Evolutionary conservation across 2,329 filamentous ascomycete genomes (phyloP), one percentile per base, ranked within the genome.

Genomic region (Fusarium sp.): DNA sequence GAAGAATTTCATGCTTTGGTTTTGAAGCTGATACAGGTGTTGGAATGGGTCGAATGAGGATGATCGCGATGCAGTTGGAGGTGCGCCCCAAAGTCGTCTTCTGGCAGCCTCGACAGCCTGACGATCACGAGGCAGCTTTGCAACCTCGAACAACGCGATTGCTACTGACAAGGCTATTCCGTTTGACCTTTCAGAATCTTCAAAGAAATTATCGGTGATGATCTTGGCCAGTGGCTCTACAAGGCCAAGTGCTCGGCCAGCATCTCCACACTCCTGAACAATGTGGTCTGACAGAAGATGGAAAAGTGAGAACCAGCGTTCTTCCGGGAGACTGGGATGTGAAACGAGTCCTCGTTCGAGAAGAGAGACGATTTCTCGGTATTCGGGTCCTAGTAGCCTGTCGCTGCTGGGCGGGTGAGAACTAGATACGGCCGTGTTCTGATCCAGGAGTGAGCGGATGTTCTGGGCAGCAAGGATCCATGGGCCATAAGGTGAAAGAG

Each of bases 221-320:
- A 78, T 73, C 69, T 87, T 89, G 1, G 92, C 87, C 5, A 96
- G 73, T 2, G 91, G 91, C 64, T 97, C 93, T 38, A 94, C 82
- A 2, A 93, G 83, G 26, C 87, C 85, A 50, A 92, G 82, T 7
- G 89, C 86, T 40, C 90, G 84, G 8, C 88, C 90, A 16, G 87
- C 86, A 65, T 93, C 89, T 4, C 92, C 92, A 53, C 86, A 86
- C 67, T 93, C 89, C 13, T 84, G 80, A 18, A 83, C 84, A 8
- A 90, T 86, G 53, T 87, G 85, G 10, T 83, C 78, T 4, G 86
- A 81, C 10, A 92, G 79, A 1, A 83, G 77, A 10, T 85, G 80
- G 53, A 92, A 88, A 1, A 95, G 80, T 0, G 82, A 77, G 28
- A 81, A 75, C 86, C 86, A 89, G 8, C 80, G 75, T 16, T 78